A percentile compares a stretch with the other conserved stretches of the same genome.
Evolutionary conservation across 78 protist genomes (phyloP).

Genomic region (Emiliania huxleyi): DNA sequence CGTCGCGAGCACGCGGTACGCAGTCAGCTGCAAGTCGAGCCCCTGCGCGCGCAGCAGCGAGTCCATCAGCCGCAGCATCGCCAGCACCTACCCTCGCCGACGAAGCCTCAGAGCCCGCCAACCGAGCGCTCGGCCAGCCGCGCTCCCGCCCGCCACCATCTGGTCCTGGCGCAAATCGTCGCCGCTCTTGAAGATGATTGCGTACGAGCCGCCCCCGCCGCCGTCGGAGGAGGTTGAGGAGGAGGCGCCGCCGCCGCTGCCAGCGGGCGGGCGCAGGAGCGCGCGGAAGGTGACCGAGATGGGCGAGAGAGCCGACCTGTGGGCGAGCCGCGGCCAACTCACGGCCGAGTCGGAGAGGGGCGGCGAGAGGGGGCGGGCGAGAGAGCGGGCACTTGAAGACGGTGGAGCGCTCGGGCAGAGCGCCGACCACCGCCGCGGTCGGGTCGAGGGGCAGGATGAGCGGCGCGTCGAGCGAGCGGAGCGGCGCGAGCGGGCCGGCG

Average conservation of each 20-base stretch:
- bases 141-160: no score
- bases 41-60: slow-evolving; percentile 71
- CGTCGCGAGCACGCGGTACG: slow-evolving; percentile 91
- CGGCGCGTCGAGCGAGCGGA: background rate
- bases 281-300: background rate
- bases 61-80: slow-evolving; percentile 89
- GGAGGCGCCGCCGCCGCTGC: no score
- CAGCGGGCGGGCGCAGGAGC: no score
- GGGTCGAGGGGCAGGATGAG: slow-evolving; percentile 48
- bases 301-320: background rate
- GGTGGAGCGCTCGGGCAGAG: background rate
- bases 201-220: slow-evolving; percentile 1
- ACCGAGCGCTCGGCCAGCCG: no score
- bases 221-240: background rate
- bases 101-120: no score
- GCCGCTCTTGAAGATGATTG: slow-evolving; percentile 85
- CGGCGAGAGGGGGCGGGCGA: background rate
- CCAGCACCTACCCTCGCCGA: no score
- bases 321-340: background rate
- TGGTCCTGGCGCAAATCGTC: slow-evolving; percentile 97
- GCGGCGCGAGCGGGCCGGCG: background rate
- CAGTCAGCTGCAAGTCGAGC: slow-evolving; percentile 87
- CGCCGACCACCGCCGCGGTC: background rate
- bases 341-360: background rate
- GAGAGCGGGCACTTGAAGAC: no score